Base-by-base conservation (phyloP, 805 yeast species). In the Wickerhamomyces chaumierensis region DNA sequence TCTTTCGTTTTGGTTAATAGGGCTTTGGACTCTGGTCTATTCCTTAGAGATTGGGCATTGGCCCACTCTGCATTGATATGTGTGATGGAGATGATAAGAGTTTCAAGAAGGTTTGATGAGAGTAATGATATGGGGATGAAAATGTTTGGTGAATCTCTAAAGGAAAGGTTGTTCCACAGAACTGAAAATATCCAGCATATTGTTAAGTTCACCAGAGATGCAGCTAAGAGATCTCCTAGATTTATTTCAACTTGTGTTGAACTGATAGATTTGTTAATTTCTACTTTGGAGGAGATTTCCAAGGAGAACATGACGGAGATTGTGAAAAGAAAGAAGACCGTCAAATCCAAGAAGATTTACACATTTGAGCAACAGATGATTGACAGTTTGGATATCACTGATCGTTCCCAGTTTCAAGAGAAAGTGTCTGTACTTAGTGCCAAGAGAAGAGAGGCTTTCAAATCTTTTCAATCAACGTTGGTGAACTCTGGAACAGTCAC, bases 61-160 rank as follows among this genome's bases (percentile, higher is more conserved):
- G 69, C 78, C 4, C 86, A 81, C 45, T 84, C 87, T 2, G 71
- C 78, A 2, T 71, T 83, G 71, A 64, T 73, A 32, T 71, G 83
- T 39, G 75, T 83, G 53, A 69, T 70, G 19, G 83, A 82, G 44
- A 56, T 87, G 28, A 58, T 90, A 4, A 49, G 68, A 11, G 52
- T 68, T 3, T 53, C 66, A 1, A 56, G 59, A 2, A 58, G 62
- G 5, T 66, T 78, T 57, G 63, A 68, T 14, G 48, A 53, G 6
- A 57, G 66, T 3, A 43, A 58, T 2, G 55, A 56, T 2, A 70
- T 62, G 2, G 79, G 73, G 23, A 66, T 67, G 42, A 67, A 66
- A 16, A 73, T 70, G 31, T 57, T 69, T 25, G 65, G 87, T 1
- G 73, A 71, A 23, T 78, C 75, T 18, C 72, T 81, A 41, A 68